Conservation (phyloP, 2,329 filamentous ascomycete genomes). For the Ceratocystis eucalypticola region DNA sequence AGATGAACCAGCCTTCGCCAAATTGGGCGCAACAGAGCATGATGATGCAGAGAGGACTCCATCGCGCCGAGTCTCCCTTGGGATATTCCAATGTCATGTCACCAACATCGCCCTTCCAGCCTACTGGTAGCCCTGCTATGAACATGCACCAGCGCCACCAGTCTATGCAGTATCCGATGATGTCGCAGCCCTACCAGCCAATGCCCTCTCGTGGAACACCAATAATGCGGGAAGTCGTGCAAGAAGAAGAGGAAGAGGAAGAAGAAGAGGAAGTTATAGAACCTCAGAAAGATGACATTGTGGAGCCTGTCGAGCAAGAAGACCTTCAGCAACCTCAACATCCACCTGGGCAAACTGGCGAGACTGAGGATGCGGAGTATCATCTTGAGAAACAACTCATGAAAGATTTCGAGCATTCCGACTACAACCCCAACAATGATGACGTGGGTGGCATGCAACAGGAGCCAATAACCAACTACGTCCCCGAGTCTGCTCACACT, state of each 20-base stretch:
- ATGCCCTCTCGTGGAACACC: conserved; percentile 44
- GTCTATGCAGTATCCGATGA: conserved; percentile 43
- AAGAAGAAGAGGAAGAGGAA: conserved; percentile 47
- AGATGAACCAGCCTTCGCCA: conserved; percentile 50
- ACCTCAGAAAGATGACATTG: background rate
- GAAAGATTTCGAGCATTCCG: conserved; percentile 64
- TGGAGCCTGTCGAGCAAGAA: conserved; percentile 31
- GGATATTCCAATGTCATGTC: conserved; percentile 45
- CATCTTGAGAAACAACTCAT: conserved; percentile 69
- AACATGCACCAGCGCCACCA: conserved; percentile 44
- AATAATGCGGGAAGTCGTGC: conserved; percentile 49
- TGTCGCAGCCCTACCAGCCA: conserved; percentile 37
- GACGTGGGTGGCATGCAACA: conserved; percentile 23
- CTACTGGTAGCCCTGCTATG: conserved; percentile 30
- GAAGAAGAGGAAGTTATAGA: background rate
- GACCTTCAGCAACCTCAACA: conserved; percentile 35
- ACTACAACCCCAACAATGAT: conserved; percentile 53
- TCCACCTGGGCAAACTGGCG: conserved; percentile 59
- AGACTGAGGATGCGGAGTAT: conserved; percentile 63
- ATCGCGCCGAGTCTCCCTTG: conserved; percentile 51
- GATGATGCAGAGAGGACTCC: conserved; percentile 39
- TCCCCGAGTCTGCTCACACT: conserved; percentile 26
- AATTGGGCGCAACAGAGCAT: conserved; percentile 46
- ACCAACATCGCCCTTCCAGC: conserved; percentile 45
- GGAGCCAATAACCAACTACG: conserved; percentile 20